Evolutionary conservation across 176 grass and related monocot genomes (phyloP).

Genomic region (Secale cereale): DNA sequence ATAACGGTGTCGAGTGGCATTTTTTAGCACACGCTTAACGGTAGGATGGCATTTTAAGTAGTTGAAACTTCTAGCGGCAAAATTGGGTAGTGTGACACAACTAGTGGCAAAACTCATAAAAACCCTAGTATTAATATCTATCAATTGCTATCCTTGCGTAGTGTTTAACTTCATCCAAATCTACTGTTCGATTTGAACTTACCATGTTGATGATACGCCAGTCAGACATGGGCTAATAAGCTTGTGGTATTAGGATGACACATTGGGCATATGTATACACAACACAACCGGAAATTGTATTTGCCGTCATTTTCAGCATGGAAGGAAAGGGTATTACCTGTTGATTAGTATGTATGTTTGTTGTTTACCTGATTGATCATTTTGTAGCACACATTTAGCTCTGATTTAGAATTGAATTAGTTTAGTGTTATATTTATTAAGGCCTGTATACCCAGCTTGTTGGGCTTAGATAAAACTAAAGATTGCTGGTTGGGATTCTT

Average conservation of each 20-base stretch:
- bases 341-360: neutral
- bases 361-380: neutral
- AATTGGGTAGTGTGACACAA: no score
- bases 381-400: neutral
- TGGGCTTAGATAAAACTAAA: neutral
- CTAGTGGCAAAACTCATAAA: no score
- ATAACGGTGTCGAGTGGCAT: no score
- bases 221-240: neutral
- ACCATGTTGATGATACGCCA: neutral
- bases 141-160: neutral
- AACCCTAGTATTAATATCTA: neutral
- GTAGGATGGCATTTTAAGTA: no score
- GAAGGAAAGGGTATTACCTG: no score
- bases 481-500: neutral
- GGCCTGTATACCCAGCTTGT: neutral
- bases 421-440: neutral
- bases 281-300: neutral
- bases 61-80: no score
- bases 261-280: neutral
- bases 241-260: neutral
- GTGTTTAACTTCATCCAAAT: neutral
- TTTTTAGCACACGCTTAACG: no score
- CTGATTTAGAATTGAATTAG: neutral
- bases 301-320: neutral
- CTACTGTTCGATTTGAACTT: neutral